phyloP scores from a whole-genome alignment of 768 basidiomycete species.

The Scleroderma citrinum region DNA sequence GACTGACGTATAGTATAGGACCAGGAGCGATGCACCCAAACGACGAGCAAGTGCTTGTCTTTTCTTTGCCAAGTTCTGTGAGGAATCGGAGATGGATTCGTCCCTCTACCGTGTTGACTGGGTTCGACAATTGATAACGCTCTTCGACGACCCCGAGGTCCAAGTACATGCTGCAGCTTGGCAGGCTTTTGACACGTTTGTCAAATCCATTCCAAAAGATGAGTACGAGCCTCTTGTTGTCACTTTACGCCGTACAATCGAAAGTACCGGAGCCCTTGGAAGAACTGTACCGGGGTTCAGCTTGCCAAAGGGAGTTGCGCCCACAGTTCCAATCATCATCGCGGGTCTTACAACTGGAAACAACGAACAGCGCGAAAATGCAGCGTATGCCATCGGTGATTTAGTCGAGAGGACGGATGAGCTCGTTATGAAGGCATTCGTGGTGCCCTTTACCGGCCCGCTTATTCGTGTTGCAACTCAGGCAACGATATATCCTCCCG shows the following conservation, averaged over 20 bases:
- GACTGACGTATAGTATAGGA: slow-evolving; percentile 44
- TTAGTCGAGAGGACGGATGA: slow-evolving; percentile 86
- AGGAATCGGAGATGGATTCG: slow-evolving; percentile 73
- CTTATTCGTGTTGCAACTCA: slow-evolving; percentile 93
- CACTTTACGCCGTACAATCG: slow-evolving; percentile 82
- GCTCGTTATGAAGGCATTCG: slow-evolving; percentile 86
- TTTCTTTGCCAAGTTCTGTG: slow-evolving; percentile 78
- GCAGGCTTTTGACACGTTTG: slow-evolving; percentile 77
- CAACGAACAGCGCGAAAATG: slow-evolving; percentile 93
- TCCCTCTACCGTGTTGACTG: slow-evolving; percentile 89
- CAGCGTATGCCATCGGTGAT: slow-evolving; percentile 94
- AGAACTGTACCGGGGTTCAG: slow-evolving; percentile 80
- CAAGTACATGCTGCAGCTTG: slow-evolving; percentile 78
- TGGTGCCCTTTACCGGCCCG: slow-evolving; percentile 92
- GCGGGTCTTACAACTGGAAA: slow-evolving; percentile 91
- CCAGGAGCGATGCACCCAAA: slow-evolving; percentile 62
- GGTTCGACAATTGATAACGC: slow-evolving; percentile 81
- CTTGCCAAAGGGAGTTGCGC: slow-evolving; percentile 74
- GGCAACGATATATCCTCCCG: slow-evolving; percentile 83
- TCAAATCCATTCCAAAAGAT: slow-evolving; percentile 89
- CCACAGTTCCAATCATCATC: slow-evolving; percentile 81
- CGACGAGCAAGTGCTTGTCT: slow-evolving; percentile 77
- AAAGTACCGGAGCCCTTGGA: slow-evolving; percentile 75
- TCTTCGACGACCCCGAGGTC: slow-evolving; percentile 73
- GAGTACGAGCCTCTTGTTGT: slow-evolving; percentile 89